Base-by-base conservation (phyloP, 225 moss, liverwort and hornwort genomes). In the Marchantia polymorpha region DNA sequence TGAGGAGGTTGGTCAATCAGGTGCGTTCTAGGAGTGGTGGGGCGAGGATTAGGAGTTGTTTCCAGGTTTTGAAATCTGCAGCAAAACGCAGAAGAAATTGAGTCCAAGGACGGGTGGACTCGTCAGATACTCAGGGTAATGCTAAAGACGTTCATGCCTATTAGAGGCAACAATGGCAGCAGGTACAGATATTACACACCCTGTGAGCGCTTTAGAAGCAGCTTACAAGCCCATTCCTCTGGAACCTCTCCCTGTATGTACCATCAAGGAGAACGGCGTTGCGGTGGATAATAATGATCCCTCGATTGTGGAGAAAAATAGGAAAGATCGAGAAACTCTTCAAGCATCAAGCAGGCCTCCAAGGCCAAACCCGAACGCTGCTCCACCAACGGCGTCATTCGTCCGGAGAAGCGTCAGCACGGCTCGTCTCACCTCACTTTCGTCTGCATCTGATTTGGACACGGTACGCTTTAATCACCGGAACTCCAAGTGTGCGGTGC, bases 171-270 rank as follows among this genome's bases (percentile, higher is more conserved):
- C 83, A 82, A 96, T 96, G 96, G 96, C 96, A 93, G 96, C 93
- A 76, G 96, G 96, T 81, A 92, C 96, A 80, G 96, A 96, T 88
- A 91, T 92, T 80, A 88, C 91, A 85, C 96, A 96, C 83, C 96
- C 96, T 94, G 96, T 92, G 86, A 96, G 90, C 90, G 90, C 88
- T 85, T 84, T 96, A 92, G 96, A 94, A 83, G 96, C 92, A 89
- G 96, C 87, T 67, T 84, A 88, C 96, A 94, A 91, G 82, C 85
- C 85, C 52, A 83, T 83, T 64, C 83, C 82, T 75, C 77, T 83
- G 83, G 87, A 88, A 78, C 30, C 80, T 25, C 82, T 80, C 74
- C 83, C 88, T 20, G 87, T 86, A 83, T 85, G 91, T 89, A 89
- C 88, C 85, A 87, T 86, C 81, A 92, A 86, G 89, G 93, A 93